Evolutionary conservation across 192 early-diverging fungal species (phyloP), one percentile per base, ranked within the genome.

Genomic region (Spizellomyces sp.): DNA sequence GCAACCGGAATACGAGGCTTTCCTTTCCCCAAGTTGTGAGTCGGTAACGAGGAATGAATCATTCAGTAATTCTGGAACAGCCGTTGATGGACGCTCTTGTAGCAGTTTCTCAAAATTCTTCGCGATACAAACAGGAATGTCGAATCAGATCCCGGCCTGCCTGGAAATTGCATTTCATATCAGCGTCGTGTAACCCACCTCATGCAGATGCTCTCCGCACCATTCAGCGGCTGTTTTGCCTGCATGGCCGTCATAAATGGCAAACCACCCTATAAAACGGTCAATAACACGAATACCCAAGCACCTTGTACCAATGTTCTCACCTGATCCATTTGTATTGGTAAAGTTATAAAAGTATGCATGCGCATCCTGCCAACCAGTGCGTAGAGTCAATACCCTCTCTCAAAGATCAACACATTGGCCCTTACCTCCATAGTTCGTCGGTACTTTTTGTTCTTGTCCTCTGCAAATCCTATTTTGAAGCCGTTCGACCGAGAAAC

Each of bases 231-330:
- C 94, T 55, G 90, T 83, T 74, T 92, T 93, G 14, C 97, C 96
- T 4, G 97, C 97, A 77, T 99, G 97, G 36, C 97, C 97, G 73
- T 99, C 97, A 79, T 92, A 99, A 52, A 99, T 90, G 27, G 94
- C 95, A 87, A 98, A 95, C 66, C 93, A 95, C 8, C 90, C 84
- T 84, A 50, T 45, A 36, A 17, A 19, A 45, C 48, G 45, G n/a
- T 41, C 10, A 75, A 62, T 45, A 27, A 43, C n/a, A 50, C 66
- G 8, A 17, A 43, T 41, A 58, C 0, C 15, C 21, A 52, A 36
- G 65, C 17, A 52, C 27, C 15, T 46, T 55, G 21, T n/a, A 15
- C n/a, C 43, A 19, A 19, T 27, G n/a, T 50, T 22, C 58, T 19
- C 46, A 82, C 80, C 90, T 77, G 93, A 89, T 59, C 93, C 92